Base-by-base conservation (phyloP, 495 filamentous ascomycete species). In the Letharia lupina region DNA sequence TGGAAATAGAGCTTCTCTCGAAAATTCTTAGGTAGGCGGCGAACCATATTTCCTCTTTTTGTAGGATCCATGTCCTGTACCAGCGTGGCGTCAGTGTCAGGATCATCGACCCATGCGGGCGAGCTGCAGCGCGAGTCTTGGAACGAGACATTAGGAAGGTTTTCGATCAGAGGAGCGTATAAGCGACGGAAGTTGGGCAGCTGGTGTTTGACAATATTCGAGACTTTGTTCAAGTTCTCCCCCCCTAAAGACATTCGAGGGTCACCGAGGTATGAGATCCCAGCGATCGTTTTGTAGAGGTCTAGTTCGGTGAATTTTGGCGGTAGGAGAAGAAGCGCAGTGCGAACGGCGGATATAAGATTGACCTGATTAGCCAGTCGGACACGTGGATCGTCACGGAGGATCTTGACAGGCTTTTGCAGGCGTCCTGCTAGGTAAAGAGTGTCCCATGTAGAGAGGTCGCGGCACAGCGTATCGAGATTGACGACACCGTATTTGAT, bases 401-500 rank as follows among this genome's bases (percentile, higher is more conserved):
- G 83, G 70, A 98, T 98, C 77, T 98, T 97, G 70, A 98, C 94
- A 2, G 94, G 94, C 73, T 98, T 98, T 42, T 98, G 94, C 52
- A 98, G 78, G 50, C 94, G 90, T 2, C 94, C 94, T 33, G 94
- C 94, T 37, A 98, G 82, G 74, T 98, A 98, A 50, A 98, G 78
- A 0, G 90, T 96, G 62, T 93, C 85, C 94, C 94, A 98, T 68
- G 90, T 82, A 28, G 83, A 87, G 60, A 98, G 82, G 73, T 98
- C 94, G 28, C 78, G 81, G 70, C 88, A 90, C n/a, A 98, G 78
- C 0, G 91, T 96, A 70, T 90, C 84, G 62, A 97, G 77, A 70
- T 95, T 96, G 13, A 96, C 94, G 5, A 98, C 93, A 23, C 93
- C 94, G 71, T 98, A 98, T 76, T 98, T 98, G 74, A 98, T 94